These are phyloP conservation scores for Gryganskiella cystojenkinii DNA, from an alignment of 192 early-diverging fungal genomes.

Conservation along the genomic window DNA sequence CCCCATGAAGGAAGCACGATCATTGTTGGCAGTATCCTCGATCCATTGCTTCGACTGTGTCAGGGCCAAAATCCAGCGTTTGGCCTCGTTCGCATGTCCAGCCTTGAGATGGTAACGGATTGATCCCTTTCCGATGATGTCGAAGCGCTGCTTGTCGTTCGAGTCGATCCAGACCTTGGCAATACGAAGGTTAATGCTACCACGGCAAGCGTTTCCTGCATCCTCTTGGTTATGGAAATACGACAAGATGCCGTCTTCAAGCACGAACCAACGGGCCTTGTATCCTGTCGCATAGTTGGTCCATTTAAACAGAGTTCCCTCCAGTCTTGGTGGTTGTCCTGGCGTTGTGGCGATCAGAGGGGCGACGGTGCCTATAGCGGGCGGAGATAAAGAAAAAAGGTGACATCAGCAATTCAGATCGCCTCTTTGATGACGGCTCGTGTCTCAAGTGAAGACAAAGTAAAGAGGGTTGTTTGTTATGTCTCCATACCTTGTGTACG, in stretches of 20 bases:
- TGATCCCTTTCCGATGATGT: conserved; percentile 81
- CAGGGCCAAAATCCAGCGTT: conserved; percentile 84
- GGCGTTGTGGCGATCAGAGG: conserved; percentile 60
- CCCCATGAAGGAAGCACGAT: conserved; percentile 52
- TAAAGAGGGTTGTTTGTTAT: too few relatives aligned
- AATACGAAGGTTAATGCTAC: conserved; percentile 80
- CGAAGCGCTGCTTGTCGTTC: conserved; percentile 77
- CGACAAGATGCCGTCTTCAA: conserved; percentile 82
- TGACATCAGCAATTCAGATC: neutral
- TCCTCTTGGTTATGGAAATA: conserved; percentile 87
- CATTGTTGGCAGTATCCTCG: conserved; percentile 47
- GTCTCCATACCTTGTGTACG: conserved; percentile 32
- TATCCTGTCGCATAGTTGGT: conserved; percentile 88
- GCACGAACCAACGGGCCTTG: conserved; percentile 82
- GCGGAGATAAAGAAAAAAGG: conserved; percentile 14
- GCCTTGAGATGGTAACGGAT: conserved; percentile 79
- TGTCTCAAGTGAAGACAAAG: too few relatives aligned
- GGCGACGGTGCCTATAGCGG: conserved; percentile 56
- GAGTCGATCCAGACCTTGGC: conserved; percentile 72
- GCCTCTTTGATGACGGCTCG: neutral
- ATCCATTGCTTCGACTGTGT: conserved; percentile 83
- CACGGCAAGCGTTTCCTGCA: conserved; percentile 79
- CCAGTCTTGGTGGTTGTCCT: conserved; percentile 68
- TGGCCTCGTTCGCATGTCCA: conserved; percentile 73
- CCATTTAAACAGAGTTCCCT: conserved; percentile 83